Conservation (phyloP, 805 yeast species). For the Spathaspora passalidarum region DNA sequence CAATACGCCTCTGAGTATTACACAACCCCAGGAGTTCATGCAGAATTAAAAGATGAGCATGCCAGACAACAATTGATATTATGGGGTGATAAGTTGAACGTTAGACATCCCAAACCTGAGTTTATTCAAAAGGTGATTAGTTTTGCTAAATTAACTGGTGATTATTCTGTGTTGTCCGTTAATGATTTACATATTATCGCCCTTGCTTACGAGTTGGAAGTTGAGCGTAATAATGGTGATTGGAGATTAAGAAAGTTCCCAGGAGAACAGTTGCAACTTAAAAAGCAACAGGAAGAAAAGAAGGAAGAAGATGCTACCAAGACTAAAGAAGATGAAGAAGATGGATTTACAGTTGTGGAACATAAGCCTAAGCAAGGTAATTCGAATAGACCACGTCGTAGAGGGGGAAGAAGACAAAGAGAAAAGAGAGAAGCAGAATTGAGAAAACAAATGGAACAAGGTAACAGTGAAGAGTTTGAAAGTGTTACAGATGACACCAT, state of each 20-base stretch:
- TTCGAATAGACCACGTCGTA: slow-evolving; percentile 35
- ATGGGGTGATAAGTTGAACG: slow-evolving; percentile 71
- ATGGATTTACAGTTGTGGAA: slow-evolving; percentile 4
- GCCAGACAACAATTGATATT: slow-evolving; percentile 74
- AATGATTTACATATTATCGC: slow-evolving; percentile 95
- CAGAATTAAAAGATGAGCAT: slow-evolving; percentile 82
- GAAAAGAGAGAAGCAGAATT: slow-evolving; percentile 48
- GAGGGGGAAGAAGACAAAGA: slow-evolving; percentile 66
- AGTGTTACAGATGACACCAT: too few relatives aligned
- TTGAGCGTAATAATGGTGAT: slow-evolving; percentile 65
- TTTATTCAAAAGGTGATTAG: slow-evolving; percentile 63
- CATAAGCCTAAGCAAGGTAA: slow-evolving; percentile 1
- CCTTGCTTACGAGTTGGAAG: slow-evolving; percentile 81
- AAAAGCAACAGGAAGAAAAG: slow-evolving; percentile 7
- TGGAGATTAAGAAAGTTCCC: slow-evolving; percentile 71
- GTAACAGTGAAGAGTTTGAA: not conserved
- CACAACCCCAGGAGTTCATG: slow-evolving; percentile 89
- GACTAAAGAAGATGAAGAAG: slow-evolving; percentile 2
- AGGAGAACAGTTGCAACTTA: slow-evolving; percentile 48
- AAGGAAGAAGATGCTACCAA: slow-evolving; percentile 6
- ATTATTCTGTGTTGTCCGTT: slow-evolving; percentile 77
- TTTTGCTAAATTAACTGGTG: slow-evolving; percentile 90
- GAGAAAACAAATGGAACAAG: slow-evolving; percentile 21
- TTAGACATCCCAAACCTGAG: slow-evolving; percentile 74
- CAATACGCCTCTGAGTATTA: slow-evolving; percentile 68